Base-by-base conservation (phyloP, 805 yeast genomes). In the Sugiyamaella boreocaroliniensis region DNA sequence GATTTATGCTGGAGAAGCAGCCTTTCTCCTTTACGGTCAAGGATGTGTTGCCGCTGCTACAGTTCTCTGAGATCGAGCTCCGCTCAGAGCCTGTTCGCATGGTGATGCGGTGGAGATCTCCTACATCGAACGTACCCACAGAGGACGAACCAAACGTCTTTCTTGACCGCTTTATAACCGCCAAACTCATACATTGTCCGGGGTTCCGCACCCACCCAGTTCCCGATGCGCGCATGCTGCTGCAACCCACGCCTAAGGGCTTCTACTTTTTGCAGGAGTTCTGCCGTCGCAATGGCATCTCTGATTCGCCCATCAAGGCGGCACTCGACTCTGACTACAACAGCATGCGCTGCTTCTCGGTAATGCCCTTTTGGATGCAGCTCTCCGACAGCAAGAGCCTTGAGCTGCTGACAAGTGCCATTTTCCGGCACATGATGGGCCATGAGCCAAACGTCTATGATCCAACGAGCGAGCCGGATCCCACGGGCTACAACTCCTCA, bases 161-260 rank as follows among this genome's bases (percentile, higher is more conserved):
- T 22, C 43, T 60, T 15, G 37, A 37, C 10, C 45, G 48, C 29
- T 59, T 61, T 41, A 41, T 61, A 51, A 29, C 22, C 9, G 55
- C 63, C 2, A 53, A 52, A 56, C 67, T 88, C 1, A 58, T 89
- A 9, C 96, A 89, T 64, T 78, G 80, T 12, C 96, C 96, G 0
- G 78, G 79, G 2, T 89, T 85, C 56, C 71, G 92, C 60, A 88
- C 96, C 0, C 64, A 85, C 43, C 57, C 64, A 12, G 69, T 64
- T 43, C 74, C 82, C 5, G 76, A 76, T 48, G 68, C 62, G 0
- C 71, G 68, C 3, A 70, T 73, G 0, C 55, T 72, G 1, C 63
- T 88, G 29, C 97, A 92, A 64, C 96, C 96, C 3, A 88, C 97
- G 0, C 89, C 97, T 0, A 92, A 92, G 63, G 98, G 97, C 1